A percentile compares a stretch with the other conserved stretches of the same genome.
phyloP scores from a whole-genome alignment of 2,329 filamentous ascomycete species.

The Monosporascus cannonballus region DNA sequence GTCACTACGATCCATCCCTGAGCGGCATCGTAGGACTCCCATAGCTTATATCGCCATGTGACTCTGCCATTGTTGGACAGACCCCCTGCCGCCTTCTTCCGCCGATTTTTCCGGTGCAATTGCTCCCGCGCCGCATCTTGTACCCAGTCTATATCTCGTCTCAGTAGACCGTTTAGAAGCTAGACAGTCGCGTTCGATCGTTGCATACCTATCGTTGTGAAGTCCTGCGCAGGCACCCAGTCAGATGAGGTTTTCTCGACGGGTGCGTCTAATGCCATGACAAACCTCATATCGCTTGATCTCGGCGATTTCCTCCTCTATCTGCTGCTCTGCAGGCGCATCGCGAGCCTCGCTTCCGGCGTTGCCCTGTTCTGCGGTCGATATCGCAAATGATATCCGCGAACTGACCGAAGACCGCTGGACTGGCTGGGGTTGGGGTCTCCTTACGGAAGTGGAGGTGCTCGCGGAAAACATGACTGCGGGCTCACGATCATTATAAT shows the following conservation, averaged over 20 bases:
- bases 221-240: conserved; percentile 52
- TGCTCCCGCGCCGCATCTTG: conserved; percentile 94
- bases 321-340: conserved; percentile 57
- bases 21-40: conserved; percentile 88
- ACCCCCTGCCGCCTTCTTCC: conserved; percentile 64
- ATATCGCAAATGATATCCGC: conserved; percentile 62
- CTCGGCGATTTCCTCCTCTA: conserved; percentile 92
- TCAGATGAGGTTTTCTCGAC: conserved; percentile 2
- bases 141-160: conserved; percentile 71
- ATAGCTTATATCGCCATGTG: conserved; percentile 75
- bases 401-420: conserved; percentile 55
- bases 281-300: conserved; percentile 90
- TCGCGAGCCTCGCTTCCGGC: conserved; percentile 32
- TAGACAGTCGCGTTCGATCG: conserved; percentile 5
- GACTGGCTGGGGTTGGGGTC: conserved; percentile 29
- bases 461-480: background rate
- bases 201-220: conserved; percentile 76
- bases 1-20: conserved; percentile 98
- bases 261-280: background rate
- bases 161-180: conserved; percentile 24
- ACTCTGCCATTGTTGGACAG: conserved; percentile 63
- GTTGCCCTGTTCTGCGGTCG: conserved; percentile 58
- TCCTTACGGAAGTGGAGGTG: background rate
- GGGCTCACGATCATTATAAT: background rate
- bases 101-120: conserved; percentile 67